Evolutionary conservation across 768 basidiomycete genomes (phyloP), one percentile per base, ranked within the genome.

Genomic region (Leccinum variicolor): DNA sequence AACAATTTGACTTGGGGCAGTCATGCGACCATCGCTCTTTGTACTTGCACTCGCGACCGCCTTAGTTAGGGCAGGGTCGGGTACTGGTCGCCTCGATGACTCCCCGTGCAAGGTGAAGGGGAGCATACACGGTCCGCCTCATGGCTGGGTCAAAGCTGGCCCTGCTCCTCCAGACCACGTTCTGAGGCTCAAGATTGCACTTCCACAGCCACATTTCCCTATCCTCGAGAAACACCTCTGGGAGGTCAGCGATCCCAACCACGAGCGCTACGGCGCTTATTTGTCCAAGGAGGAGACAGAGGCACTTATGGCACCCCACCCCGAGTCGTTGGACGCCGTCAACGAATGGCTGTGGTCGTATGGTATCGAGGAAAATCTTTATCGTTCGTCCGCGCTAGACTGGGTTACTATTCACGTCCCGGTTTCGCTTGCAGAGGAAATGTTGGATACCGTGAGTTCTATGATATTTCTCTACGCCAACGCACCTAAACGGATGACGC

Each of bases 261-360:
- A 85, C 56, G 60, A 67, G 25, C 80, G 81, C 34, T 85, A 84
- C 61, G 84, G 83, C 1, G 73, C 76, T 21, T 76, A 83, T 65
- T 69, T 90, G 36, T 79, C 85, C 55, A 86, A 86, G 69, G 82
- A 81, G 53, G 82, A 90, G 60, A 84, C 86, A 3, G 85, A 89
- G 47, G 75, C 65, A 1, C 74, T 89, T 46, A 78, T 89, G 52
- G 77, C 82, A 21, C 89, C 89, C 3, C 77, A 80, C 62, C 73
- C 75, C 0, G 76, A 79, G 50, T 85, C 81, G 50, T 57, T 87
- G 13, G 67, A 77, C 31, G 65, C 75, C 3, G 86, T 90, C 34
- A 75, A 82, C 34, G 77, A 79, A 60, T 91, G 89, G 88, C 74
- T 90, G 15, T 73, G 72, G 0, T 76, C 75, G 3, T 77, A 86